Conservation (phyloP, 176 grass and related monocot species). For the Dendrocalamus sinicus region DNA sequence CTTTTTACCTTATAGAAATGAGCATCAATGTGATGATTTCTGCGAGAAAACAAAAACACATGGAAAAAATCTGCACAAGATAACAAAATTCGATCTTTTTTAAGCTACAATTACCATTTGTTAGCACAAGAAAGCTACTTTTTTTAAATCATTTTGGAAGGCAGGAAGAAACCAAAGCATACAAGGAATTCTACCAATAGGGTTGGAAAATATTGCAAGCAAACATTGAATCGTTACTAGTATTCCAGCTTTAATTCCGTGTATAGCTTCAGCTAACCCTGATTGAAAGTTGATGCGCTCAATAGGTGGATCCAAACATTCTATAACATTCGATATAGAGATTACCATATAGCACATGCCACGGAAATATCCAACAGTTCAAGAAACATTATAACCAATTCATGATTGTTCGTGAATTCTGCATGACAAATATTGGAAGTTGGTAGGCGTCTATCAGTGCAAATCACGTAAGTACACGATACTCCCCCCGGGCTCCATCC, state of each 20-base stretch:
- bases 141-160: background rate
- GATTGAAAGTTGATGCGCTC: background rate
- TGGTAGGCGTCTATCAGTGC: background rate
- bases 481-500: background rate
- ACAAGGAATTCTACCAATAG: background rate
- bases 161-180: background rate
- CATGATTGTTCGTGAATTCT: slow-evolving; percentile 22
- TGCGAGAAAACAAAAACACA: background rate
- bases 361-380: background rate
- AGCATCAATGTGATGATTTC: background rate
- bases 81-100: background rate
- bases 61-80: background rate
- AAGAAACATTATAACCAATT: slow-evolving; percentile 1
- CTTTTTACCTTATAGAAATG: background rate
- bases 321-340: background rate
- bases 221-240: background rate
- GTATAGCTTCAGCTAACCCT: background rate
- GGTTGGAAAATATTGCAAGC: slow-evolving; percentile 8
- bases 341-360: background rate
- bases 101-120: background rate
- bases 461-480: background rate
- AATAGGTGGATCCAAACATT: slow-evolving; percentile 11
- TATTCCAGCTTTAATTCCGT: background rate
- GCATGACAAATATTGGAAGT: slow-evolving; percentile 32
- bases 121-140: background rate